Conservation (phyloP, 2,329 filamentous ascomycete genomes). For the Beauveria sp. region DNA sequence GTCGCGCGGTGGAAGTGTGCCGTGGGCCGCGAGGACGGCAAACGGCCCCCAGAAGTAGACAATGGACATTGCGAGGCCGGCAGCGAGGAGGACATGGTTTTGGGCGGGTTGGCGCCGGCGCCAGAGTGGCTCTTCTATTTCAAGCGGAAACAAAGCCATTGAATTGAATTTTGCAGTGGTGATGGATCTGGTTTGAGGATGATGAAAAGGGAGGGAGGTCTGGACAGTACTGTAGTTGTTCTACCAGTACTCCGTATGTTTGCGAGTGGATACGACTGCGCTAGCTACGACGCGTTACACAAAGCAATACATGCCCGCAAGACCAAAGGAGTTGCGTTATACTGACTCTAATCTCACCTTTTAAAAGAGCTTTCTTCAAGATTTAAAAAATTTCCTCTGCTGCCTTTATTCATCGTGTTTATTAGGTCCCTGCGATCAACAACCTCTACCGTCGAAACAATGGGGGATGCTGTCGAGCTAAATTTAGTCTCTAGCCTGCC, state of each 20-base stretch:
- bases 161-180: constrained; percentile 10
- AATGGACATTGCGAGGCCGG: not conserved
- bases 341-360: too few species aligned
- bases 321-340: too few species aligned
- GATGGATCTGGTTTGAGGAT: not conserved
- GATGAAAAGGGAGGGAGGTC: not conserved
- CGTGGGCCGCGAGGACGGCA: not conserved
- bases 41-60: constrained; percentile 2
- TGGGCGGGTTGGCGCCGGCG: not conserved
- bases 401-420: too few species aligned
- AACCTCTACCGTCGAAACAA: not conserved
- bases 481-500: not conserved
- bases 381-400: too few species aligned
- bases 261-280: too few species aligned
- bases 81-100: not conserved
- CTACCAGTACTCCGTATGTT: too few species aligned
- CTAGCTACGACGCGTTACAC: too few species aligned
- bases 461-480: not conserved
- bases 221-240: not conserved
- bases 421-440: too few species aligned
- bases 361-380: not conserved
- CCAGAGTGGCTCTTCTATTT: not conserved
- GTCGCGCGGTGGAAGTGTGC: not conserved
- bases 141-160: not conserved
- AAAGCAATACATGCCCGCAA: too few species aligned